Percentiles rank a stretch among this genome's conserved stretches.
Evolutionary conservation across 805 yeast species (phyloP).

Genomic region (Pichia phayaonensis): DNA sequence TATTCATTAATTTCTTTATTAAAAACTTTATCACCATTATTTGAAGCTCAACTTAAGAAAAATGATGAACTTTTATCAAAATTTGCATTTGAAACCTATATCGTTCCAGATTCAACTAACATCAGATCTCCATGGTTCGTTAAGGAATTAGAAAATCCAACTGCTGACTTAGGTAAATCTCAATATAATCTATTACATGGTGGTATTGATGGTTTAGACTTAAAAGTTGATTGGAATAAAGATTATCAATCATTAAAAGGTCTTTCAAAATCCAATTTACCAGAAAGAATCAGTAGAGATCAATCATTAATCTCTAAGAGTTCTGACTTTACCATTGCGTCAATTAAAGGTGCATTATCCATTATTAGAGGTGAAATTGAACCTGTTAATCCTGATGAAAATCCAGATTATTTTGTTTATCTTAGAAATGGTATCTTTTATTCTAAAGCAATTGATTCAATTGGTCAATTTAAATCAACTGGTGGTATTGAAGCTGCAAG

Average conservation of each 20-base stretch:
- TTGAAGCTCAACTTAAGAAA: slow-evolving; percentile 41
- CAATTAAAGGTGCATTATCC: slow-evolving; percentile 72
- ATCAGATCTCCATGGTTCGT: slow-evolving; percentile 76
- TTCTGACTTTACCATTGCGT: slow-evolving; percentile 67
- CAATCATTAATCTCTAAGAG: slow-evolving; percentile 61
- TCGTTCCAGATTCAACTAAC: slow-evolving; percentile 53
- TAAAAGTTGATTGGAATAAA: slow-evolving; percentile 77
- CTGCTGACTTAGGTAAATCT: slow-evolving; percentile 53
- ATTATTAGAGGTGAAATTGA: slow-evolving; percentile 65
- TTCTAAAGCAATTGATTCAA: slow-evolving; percentile 65
- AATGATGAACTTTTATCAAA: slow-evolving; percentile 41
- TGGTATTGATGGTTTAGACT: slow-evolving; percentile 54
- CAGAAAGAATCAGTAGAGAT: slow-evolving; percentile 68
- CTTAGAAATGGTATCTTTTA: slow-evolving; percentile 81
- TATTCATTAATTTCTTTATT: slow-evolving; percentile 58
- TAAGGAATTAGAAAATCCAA: slow-evolving; percentile 12
- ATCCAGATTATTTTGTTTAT: slow-evolving; percentile 53
- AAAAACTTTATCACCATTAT: slow-evolving; percentile 55
- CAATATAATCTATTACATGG: slow-evolving; percentile 47
- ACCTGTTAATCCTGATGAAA: slow-evolving; percentile 78
- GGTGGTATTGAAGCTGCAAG: slow-evolving; percentile 88
- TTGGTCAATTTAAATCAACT: slow-evolving; percentile 52
- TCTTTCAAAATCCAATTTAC: slow-evolving; percentile 46
- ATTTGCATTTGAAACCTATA: slow-evolving; percentile 45
- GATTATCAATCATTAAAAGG: slow-evolving; percentile 82